A percentile compares a stretch with the other conserved stretches of the same genome.
Evolutionary conservation across 1,284 basidiomycete species (phyloP).

Genomic region (Bondarzewia mesenterica): DNA sequence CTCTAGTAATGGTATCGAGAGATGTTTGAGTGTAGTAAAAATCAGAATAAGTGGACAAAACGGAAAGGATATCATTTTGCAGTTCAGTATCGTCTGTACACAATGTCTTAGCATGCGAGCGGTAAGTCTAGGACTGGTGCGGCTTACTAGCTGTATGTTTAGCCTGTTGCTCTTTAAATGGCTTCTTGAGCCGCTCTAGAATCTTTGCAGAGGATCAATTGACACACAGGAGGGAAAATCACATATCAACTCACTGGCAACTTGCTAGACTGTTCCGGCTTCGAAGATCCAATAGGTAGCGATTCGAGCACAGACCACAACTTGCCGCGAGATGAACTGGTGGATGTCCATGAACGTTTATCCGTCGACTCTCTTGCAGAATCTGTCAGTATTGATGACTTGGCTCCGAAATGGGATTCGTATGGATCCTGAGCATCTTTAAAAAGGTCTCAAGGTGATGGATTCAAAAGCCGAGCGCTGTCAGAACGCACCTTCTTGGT

Average conservation of each 20-base stretch:
- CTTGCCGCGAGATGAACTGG: conserved; percentile 31
- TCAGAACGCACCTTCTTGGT: conserved; percentile 14
- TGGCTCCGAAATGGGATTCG: conserved; percentile 59
- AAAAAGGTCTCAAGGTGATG: background rate
- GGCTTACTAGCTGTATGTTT: conserved; percentile 46
- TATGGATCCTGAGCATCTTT: conserved; percentile 35
- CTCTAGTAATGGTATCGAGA: conserved; percentile 40
- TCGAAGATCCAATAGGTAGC: conserved; percentile 33
- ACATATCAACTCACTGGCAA: conserved; percentile 12
- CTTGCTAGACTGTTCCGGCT: conserved; percentile 7
- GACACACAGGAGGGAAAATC: background rate
- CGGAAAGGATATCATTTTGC: conserved; percentile 58
- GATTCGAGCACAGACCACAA: conserved; percentile 50
- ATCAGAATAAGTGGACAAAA: conserved; percentile 65
- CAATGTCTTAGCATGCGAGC: background rate
- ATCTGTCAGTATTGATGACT: conserved; percentile 39
- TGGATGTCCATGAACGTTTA: conserved; percentile 39
- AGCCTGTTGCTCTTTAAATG: conserved; percentile 45
- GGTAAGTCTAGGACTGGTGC: background rate
- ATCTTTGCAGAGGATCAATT: conserved; percentile 35
- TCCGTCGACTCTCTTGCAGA: conserved; percentile 40
- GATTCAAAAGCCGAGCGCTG: conserved; percentile 20
- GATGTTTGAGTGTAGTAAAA: conserved; percentile 61
- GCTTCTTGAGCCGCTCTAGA: conserved; percentile 45
- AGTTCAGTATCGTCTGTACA: conserved; percentile 45